phyloP scores from a whole-genome alignment of 768 basidiomycete genomes.

The Sistotremastrum niveocremeum region DNA sequence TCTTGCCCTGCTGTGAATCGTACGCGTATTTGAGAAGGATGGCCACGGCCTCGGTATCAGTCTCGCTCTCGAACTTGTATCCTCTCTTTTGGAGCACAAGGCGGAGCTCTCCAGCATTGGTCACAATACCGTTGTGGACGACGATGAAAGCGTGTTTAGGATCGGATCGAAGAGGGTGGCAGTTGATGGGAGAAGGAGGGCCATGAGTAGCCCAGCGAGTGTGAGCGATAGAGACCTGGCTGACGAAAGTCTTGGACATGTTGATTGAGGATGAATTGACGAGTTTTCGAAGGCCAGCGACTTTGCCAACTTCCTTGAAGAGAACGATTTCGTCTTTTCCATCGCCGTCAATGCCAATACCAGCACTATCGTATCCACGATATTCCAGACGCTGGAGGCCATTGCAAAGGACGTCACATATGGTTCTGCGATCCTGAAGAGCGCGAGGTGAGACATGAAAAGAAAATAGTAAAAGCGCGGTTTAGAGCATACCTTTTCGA shows the following conservation, averaged over 20 bases:
- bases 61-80: conserved; percentile 87
- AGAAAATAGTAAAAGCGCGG: neutral
- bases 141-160: conserved; percentile 71
- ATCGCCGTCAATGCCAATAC: conserved; percentile 86
- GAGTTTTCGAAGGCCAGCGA: conserved; percentile 80
- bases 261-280: conserved; percentile 61
- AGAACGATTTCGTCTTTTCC: conserved; percentile 58
- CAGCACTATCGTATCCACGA: conserved; percentile 95
- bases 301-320: conserved; percentile 99
- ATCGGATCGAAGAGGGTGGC: conserved; percentile 89
- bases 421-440: conserved; percentile 68
- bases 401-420: conserved; percentile 80
- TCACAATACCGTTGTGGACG: conserved; percentile 99
- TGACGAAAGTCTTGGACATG: conserved; percentile 61
- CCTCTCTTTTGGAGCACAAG: conserved; percentile 93
- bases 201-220: conserved; percentile 99
- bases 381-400: conserved; percentile 95
- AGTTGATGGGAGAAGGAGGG: conserved; percentile 74
- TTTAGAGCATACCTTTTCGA: conserved; percentile 65
- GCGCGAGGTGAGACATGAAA: conserved; percentile 3
- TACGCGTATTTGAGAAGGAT: conserved; percentile 94
- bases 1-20: conserved; percentile 81
- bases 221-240: conserved; percentile 95
- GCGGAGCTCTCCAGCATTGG: conserved; percentile 79
- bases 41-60: conserved; percentile 95